Evolutionary conservation across 441 rosid species (phyloP), one percentile per base, ranked within the genome.

Genomic region (Sinapis alba): DNA sequence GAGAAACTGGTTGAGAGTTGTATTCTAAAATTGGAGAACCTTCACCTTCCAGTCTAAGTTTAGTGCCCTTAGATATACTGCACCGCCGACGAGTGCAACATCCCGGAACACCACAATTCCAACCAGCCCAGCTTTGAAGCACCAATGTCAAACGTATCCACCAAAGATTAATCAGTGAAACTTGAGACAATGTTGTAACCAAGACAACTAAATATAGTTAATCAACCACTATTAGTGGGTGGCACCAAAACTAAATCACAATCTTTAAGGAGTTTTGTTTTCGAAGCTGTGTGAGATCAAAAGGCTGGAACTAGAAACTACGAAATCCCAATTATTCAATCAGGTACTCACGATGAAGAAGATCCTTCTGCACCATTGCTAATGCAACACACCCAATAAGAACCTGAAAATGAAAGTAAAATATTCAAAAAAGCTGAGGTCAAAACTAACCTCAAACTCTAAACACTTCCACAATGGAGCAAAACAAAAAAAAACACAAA

Each of bases 351-450:
- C 99, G 68, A 58, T 92, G 96, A 71, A 95, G 76, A 69, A 95
- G 96, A 80, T 84, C 90, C 80, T 79, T 82, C 62, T 89, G 89
- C 24, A 92, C 93, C 99, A 93, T 93, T 13, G 96, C 93, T 79
- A 91, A 23, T 24, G 94, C 93, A 38, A 95, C 99, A 79, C 91
- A 81, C 32, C 97, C 96, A 16, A 95, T 87, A 80, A 95, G 98
- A 79, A 92, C 96, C 99, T 95, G 81, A 54, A 72, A 15, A 57
- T 18, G 34, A 71, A 65, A 56, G 38, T 0, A 13, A 4, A 69
- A 54, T 9, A 47, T 61, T 69, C 59, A 38, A 58, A 45, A 69
- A 76, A 69, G 0, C 7, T 5, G 43, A 57, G 5, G 4, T 68
- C 24, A 74, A 9, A 38, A 53, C 20, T 16, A 41, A 41, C n/a